Conservation (phyloP, 441 rosid genomes). For the Jatropha podagrica region DNA sequence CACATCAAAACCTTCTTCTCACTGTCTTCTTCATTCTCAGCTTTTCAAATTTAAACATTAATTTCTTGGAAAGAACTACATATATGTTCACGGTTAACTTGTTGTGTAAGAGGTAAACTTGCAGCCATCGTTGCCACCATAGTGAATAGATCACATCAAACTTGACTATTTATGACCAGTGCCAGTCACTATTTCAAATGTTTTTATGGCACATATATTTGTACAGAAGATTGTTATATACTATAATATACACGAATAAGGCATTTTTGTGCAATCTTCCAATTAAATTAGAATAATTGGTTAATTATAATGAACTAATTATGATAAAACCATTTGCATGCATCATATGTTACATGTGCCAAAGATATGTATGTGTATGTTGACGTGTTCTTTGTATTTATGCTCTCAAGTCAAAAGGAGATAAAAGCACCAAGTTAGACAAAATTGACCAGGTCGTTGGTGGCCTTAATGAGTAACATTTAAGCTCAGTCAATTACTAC, state of each 20-base stretch:
- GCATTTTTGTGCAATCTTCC: no score
- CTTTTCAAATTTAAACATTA: not conserved
- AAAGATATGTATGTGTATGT: not conserved
- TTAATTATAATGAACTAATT: no score
- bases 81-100: not conserved
- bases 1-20: not conserved
- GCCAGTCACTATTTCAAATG: not conserved
- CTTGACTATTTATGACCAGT: not conserved
- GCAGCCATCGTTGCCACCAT: not conserved
- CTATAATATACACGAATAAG: no score
- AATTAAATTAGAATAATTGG: no score
- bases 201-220: not conserved
- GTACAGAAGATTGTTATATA: no score
- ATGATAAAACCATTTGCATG: no score
- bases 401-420: slow-evolving; percentile 33
- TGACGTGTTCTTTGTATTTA: not conserved
- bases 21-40: not conserved
- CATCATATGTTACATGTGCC: no score
- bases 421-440: slow-evolving; percentile 21
- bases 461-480: slow-evolving; percentile 9
- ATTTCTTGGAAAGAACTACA: no score
- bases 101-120: no score
- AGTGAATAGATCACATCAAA: not conserved
- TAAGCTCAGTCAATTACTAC: slow-evolving; percentile 26
- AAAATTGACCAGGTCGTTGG: slow-evolving; percentile 29